Evolutionary conservation across 2,329 filamentous ascomycete species (phyloP).

Genomic region (Fusarium armeniacum): DNA sequence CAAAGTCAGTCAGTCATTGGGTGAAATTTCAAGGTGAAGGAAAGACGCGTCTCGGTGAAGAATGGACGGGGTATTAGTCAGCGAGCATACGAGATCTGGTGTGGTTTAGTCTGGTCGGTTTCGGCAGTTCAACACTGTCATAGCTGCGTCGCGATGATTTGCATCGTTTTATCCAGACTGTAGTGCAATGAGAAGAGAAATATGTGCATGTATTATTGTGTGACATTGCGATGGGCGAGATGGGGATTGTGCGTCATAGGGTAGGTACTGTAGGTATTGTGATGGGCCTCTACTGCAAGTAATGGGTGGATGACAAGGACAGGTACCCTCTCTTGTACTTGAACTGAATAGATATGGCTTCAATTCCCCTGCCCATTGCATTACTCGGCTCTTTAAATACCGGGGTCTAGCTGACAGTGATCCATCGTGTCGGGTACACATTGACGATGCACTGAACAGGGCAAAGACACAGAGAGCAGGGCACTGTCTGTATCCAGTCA

Average conservation of each 20-base stretch:
- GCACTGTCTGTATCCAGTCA: background rate
- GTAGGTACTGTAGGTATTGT: background rate
- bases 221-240: background rate
- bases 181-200: too few species aligned
- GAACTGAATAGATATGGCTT: background rate
- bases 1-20: slow-evolving; percentile 1
- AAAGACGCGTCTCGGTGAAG: slow-evolving; percentile 33
- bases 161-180: background rate
- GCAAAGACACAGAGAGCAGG: too few species aligned
- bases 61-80: slow-evolving; percentile 33
- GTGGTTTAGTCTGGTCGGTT: background rate
- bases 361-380: background rate
- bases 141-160: background rate
- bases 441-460: too few species aligned
- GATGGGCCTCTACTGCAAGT: background rate
- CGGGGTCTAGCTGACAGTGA: slow-evolving; percentile 5
- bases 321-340: too few species aligned
- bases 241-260: background rate
- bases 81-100: background rate
- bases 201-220: background rate
- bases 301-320: background rate
- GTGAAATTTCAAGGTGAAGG: slow-evolving; percentile 35
- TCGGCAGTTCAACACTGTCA: background rate
- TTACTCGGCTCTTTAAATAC: background rate
- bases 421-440: background rate